Evolutionary conservation across 169 alveolate species (phyloP).

Genomic region (Babesia caballi): DNA sequence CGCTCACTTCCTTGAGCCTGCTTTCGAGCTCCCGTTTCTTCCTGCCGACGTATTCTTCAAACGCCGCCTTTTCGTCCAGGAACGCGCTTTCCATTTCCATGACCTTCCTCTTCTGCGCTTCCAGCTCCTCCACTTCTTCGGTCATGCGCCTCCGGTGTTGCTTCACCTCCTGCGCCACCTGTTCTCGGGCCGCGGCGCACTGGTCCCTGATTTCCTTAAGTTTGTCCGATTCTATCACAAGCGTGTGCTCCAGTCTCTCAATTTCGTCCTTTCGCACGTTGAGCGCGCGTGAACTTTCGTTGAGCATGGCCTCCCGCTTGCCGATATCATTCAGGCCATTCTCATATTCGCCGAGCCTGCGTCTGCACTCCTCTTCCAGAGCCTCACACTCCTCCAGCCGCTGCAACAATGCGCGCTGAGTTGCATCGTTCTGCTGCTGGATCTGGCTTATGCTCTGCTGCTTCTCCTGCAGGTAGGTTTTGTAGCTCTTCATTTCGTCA

Average conservation of each 20-base stretch:
- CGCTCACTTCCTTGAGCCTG: conserved; percentile 41
- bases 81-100: conserved; percentile 41
- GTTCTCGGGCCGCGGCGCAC: conserved; percentile 32
- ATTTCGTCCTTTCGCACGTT: conserved; percentile 50
- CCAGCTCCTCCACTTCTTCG: conserved; percentile 44
- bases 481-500: conserved; percentile 53
- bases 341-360: conserved; percentile 55
- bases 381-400: conserved; percentile 40
- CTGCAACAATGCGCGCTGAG: conserved; percentile 34
- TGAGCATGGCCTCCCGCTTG: conserved; percentile 38
- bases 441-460: conserved; percentile 44
- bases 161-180: conserved; percentile 34
- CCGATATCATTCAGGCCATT: conserved; percentile 27
- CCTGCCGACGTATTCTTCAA: conserved; percentile 27
- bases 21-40: conserved; percentile 35
- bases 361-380: conserved; percentile 51
- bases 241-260: conserved; percentile 44
- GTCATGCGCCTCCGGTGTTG: conserved; percentile 25
- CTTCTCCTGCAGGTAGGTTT: conserved; percentile 57
- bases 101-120: conserved; percentile 26
- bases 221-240: conserved; percentile 42
- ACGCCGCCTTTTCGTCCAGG: conserved; percentile 23
- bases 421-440: conserved; percentile 37
- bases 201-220: conserved; percentile 40
- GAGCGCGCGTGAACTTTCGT: conserved; percentile 43